phyloP scores from a whole-genome alignment of 106 monocot species.

The Vanilla planifolia region DNA sequence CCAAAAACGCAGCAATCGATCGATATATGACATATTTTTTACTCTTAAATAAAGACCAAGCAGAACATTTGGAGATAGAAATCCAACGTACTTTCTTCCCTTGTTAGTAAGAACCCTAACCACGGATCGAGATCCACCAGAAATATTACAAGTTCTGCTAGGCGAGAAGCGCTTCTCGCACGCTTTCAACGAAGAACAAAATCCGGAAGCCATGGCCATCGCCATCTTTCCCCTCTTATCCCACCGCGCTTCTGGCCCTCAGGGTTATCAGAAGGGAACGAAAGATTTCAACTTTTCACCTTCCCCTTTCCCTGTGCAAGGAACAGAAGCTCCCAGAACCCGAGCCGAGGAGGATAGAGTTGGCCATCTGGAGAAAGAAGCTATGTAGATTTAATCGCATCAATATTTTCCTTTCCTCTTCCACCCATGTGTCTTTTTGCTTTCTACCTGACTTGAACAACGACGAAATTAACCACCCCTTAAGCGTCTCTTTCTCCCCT shows the following conservation, averaged over 20 bases:
- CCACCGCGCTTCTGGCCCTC: background rate
- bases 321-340: background rate
- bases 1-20: too few species aligned
- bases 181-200: background rate
- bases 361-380: background rate
- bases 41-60: too few species aligned
- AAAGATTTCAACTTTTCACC: background rate
- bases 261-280: background rate
- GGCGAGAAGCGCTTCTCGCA: background rate
- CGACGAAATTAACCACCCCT: too few species aligned
- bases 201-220: conserved; percentile 1
- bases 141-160: background rate
- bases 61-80: too few species aligned
- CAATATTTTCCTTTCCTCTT: background rate
- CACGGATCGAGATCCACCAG: background rate
- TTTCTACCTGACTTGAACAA: too few species aligned
- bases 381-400: background rate
- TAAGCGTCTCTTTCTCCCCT: background rate
- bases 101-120: background rate
- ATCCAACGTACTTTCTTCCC: too few species aligned
- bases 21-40: too few species aligned
- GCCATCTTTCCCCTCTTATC: background rate
- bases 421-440: background rate
- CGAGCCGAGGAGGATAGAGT: background rate
- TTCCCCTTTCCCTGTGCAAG: background rate